These are phyloP conservation scores for Fraxinus xanthoxyloides DNA, from an alignment of 305 asterid species.

Conservation along the genomic window DNA sequence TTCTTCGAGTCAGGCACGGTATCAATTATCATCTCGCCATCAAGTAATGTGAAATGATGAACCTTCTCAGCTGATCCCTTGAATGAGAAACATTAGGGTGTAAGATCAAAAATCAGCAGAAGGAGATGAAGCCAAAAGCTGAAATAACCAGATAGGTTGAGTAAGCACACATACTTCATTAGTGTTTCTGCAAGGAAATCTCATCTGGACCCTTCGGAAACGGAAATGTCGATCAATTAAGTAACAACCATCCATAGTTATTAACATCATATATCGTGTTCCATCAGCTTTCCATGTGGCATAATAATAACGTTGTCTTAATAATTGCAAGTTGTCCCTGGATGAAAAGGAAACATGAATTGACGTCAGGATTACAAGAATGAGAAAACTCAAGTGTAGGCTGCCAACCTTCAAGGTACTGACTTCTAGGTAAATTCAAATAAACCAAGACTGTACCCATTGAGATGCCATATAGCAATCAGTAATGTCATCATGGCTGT, in stretches of 20 bases:
- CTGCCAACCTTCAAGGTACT: slow-evolving; percentile 15
- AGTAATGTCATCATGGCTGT: neutral
- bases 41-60: slow-evolving; percentile 92
- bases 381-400: neutral
- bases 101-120: slow-evolving; percentile 6
- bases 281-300: slow-evolving; percentile 99
- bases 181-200: slow-evolving; percentile 77
- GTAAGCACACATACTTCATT: slow-evolving; percentile 57
- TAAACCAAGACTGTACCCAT: neutral
- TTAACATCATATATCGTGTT: slow-evolving; percentile 97
- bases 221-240: slow-evolving; percentile 81
- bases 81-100: slow-evolving; percentile 27
- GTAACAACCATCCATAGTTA: slow-evolving; percentile 94
- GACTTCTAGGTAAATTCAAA: slow-evolving; percentile 7
- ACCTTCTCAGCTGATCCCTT: slow-evolving; percentile 63
- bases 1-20: slow-evolving; percentile 74
- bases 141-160: slow-evolving; percentile 16
- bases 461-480: neutral
- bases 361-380: neutral
- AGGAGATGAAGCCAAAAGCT: slow-evolving; percentile 15
- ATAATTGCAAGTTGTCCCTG: slow-evolving; percentile 91
- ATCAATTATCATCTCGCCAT: slow-evolving; percentile 98
- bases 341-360: slow-evolving; percentile 16
- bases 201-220: slow-evolving; percentile 95
- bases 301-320: slow-evolving; percentile 93